These are phyloP conservation scores for Galerina marginata DNA, from an alignment of 768 basidiomycete genomes.

Conservation along the genomic window DNA sequence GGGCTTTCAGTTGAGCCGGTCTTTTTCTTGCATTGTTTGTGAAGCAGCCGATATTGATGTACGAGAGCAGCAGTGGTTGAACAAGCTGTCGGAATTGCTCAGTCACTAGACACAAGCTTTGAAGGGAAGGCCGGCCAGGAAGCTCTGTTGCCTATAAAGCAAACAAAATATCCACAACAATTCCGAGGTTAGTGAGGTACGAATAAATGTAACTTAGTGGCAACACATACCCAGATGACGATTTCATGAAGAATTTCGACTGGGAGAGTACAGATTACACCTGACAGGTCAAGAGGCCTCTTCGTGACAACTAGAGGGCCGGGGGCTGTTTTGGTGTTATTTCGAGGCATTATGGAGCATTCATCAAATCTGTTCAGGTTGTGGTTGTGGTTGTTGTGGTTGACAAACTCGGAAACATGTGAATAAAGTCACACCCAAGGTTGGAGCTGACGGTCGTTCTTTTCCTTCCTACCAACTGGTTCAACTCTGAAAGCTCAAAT, in stretches of 20 bases:
- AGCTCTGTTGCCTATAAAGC: not conserved
- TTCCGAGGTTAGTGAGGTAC: not conserved
- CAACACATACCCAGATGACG: slow-evolving; percentile 5
- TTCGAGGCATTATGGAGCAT: not conserved
- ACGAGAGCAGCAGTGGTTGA: slow-evolving; percentile 5
- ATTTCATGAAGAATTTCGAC: slow-evolving; percentile 10
- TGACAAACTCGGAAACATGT: no score
- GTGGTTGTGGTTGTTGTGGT: no score
- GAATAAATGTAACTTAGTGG: not conserved
- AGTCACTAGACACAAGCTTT: not conserved
- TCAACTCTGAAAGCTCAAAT: no score
- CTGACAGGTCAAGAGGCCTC: not conserved
- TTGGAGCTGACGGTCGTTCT: no score
- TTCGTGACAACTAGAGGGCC: not conserved
- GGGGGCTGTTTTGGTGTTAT: no score
- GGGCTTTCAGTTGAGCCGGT: not conserved
- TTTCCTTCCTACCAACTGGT: no score
- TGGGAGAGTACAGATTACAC: not conserved
- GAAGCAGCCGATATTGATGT: slow-evolving; percentile 2
- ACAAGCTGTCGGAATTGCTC: not conserved
- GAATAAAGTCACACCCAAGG: no score
- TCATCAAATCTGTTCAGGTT: not conserved
- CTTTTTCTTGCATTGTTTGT: not conserved
- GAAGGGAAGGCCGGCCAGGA: not conserved
- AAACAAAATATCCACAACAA: not conserved